Evolutionary conservation across 2,329 filamentous ascomycete species (phyloP).

Genomic region (Plenodomus lindquistii): DNA sequence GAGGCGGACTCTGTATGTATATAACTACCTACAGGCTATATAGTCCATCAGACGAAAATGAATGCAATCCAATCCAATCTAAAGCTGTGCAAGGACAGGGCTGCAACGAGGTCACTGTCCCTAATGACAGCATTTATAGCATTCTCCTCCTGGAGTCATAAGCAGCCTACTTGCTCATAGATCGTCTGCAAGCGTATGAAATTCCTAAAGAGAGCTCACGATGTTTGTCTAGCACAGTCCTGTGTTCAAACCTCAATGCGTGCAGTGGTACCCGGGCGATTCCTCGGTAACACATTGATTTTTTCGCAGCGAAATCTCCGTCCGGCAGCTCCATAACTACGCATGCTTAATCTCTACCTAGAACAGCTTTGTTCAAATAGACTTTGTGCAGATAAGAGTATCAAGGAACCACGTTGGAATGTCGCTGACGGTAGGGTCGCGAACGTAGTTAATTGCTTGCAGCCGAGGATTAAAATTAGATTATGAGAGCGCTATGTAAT

Average conservation of each 20-base stretch:
- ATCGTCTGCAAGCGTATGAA: constrained; percentile 4
- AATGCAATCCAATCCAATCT: too few relatives aligned
- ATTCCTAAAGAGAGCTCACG: constrained; percentile 5
- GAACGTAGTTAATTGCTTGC: constrained; percentile 4
- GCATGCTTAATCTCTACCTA: background rate
- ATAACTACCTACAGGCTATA: too few relatives aligned
- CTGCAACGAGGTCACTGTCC: constrained; percentile 9
- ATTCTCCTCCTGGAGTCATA: constrained; percentile 20
- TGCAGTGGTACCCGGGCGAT: constrained; percentile 8
- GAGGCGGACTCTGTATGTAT: too few relatives aligned
- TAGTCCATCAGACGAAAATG: too few relatives aligned
- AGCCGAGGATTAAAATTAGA: background rate
- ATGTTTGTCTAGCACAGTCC: constrained; percentile 4
- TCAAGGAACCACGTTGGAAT: background rate
- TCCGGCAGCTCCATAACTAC: constrained; percentile 3
- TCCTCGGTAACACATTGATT: constrained; percentile 5
- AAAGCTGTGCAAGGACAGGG: constrained; percentile 6
- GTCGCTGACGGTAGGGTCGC: background rate
- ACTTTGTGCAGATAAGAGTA: background rate
- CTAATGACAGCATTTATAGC: constrained; percentile 18
- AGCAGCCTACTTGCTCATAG: constrained; percentile 9
- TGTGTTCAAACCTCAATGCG: constrained; percentile 7
- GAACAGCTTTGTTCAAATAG: background rate
- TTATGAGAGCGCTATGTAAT: constrained; percentile 2
- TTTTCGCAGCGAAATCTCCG: constrained; percentile 5